Percentiles rank a stretch among this genome's conserved stretches.
phyloP scores from a whole-genome alignment of 2,329 filamentous ascomycete genomes.

The Stemphylium lycopersici region DNA sequence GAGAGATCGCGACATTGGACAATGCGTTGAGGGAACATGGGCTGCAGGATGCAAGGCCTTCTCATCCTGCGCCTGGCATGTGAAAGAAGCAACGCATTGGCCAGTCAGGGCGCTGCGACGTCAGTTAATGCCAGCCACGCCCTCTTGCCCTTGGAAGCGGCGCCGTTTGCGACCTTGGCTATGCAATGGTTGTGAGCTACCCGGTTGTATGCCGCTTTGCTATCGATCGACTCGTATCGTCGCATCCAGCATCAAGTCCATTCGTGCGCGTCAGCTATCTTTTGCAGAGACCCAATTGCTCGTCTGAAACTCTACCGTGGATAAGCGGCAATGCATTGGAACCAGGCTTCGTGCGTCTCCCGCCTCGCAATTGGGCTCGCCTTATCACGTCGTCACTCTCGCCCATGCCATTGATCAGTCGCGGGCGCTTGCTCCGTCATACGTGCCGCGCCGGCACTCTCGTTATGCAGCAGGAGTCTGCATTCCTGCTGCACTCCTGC shows the following conservation, averaged over 20 bases:
- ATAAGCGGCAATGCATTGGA: constrained; percentile 1
- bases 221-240: neutral
- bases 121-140: constrained; percentile 15
- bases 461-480: neutral
- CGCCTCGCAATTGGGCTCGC: constrained; percentile 7
- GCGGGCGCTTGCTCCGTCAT: constrained; percentile 12
- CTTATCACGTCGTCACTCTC: constrained; percentile 8
- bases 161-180: neutral
- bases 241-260: neutral
- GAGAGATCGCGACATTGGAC: constrained; percentile 23
- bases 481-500: constrained; percentile 2
- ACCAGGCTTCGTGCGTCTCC: neutral
- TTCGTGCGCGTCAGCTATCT: constrained; percentile 3
- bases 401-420: constrained; percentile 6
- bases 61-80: constrained; percentile 22
- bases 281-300: neutral
- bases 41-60: neutral
- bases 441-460: constrained; percentile 14
- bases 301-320: constrained; percentile 1
- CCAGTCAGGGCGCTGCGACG: constrained; percentile 13
- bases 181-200: neutral
- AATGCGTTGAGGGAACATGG: constrained; percentile 20
- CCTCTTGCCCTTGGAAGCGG: constrained; percentile 12
- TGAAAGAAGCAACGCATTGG: constrained; percentile 28
- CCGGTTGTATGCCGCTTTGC: neutral